Evolutionary conservation across 208 protist species (phyloP).

Genomic region (Zelonia costaricensis): DNA sequence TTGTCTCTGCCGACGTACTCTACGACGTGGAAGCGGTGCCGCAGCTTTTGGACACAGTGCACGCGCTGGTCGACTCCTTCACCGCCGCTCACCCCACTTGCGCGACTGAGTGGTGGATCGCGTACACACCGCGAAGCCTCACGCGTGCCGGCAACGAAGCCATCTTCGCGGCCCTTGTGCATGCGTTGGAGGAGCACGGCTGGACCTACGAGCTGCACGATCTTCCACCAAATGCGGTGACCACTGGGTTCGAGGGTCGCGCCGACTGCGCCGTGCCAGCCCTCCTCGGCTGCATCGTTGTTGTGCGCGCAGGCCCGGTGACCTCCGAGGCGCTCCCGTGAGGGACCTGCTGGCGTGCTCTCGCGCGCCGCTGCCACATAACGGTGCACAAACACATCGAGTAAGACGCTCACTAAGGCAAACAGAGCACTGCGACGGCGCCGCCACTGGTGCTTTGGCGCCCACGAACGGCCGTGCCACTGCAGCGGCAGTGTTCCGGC

Average conservation of each 20-base stretch:
- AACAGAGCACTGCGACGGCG: too few relatives aligned
- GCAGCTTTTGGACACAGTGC: conserved; percentile 36
- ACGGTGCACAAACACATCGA: not conserved
- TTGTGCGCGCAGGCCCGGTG: conserved; percentile 11
- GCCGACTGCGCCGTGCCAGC: conserved; percentile 5
- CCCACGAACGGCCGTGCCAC: too few relatives aligned
- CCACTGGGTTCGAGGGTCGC: conserved; percentile 21
- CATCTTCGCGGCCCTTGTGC: conserved; percentile 24
- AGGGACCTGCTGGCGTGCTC: not conserved
- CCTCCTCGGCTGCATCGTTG: conserved; percentile 26
- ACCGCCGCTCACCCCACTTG: too few relatives aligned
- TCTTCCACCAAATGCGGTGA: conserved; percentile 4
- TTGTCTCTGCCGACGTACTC: conserved; percentile 44
- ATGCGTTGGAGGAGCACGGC: not conserved
- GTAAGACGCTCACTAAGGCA: too few relatives aligned
- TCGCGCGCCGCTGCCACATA: not conserved
- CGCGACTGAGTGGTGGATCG: conserved; percentile 48
- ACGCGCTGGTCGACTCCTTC: too few relatives aligned
- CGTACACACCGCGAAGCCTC: conserved; percentile 41
- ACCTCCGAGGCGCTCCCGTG: not conserved
- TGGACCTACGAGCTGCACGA: conserved; percentile 11
- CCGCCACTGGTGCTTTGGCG: too few relatives aligned
- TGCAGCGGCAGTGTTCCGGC: too few relatives aligned
- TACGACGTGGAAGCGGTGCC: conserved; percentile 33
- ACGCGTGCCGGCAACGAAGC: conserved; percentile 27